Base-by-base conservation (phyloP, 768 basidiomycete species). In the Kwoniella sp. region DNA sequence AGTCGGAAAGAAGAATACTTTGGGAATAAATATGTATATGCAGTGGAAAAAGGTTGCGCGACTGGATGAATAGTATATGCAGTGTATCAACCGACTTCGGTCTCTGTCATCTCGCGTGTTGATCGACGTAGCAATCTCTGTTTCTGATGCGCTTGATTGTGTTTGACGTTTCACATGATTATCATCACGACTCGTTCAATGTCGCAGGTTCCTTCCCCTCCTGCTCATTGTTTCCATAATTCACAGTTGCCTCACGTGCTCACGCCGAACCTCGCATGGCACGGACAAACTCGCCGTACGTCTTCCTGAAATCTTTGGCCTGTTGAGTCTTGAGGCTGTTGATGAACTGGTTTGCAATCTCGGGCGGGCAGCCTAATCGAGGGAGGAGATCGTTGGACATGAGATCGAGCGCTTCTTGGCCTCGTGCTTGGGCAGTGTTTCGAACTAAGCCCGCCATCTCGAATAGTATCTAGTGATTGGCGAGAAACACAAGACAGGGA, bases 381-480 rank as follows among this genome's bases (percentile, higher is more conserved):
- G 96, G 94, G 22, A 99, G 85, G 81, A 92, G 92, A 29, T 88
- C 86, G 57, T 83, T 84, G 13, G 88, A 81, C 73, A 99, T 86
- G 81, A 89, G 95, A 58, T 89, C 86, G 77, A 89, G 86, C 0
- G 90, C 90, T 82, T 98, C 95, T 55, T 86, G 81, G 0, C 91
- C 91, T 68, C 96, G 84, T 13, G 87, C 88, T 76, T 87, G 88
- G 69, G 87, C 86, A 8, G 95, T 85, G 0, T 86, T 84, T 76
- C 96, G 91, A 45, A 97, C 82, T 53, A 98, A 85, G 72, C 86
- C 88, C 52, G 90, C 90, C 60, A 97, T 89, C 78, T 99, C 96
- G 70, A 90, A 87, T 23, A 97, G 83, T 58, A 94, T 89, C 93
- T 97, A 72, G 20, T 28, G 23, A 12, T n/a, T n/a, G n/a, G n/a